Evolutionary conservation across 2,329 filamentous ascomycete genomes (phyloP).

Genomic region (Anthostomella pinea): DNA sequence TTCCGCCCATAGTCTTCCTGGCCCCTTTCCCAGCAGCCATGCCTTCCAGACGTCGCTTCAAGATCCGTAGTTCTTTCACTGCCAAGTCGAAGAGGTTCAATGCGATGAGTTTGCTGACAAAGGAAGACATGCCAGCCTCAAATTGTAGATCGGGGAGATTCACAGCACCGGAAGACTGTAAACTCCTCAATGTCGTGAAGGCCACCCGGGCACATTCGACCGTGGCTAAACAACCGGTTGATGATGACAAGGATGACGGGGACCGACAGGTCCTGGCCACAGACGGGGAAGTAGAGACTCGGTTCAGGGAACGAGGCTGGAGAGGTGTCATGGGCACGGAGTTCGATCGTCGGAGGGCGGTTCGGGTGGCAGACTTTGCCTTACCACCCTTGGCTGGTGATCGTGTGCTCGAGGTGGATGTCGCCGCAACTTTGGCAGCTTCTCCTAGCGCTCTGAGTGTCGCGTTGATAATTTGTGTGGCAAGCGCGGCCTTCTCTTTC

Average conservation of each 20-base stretch:
- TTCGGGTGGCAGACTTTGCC: constrained; percentile 37
- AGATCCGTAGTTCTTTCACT: constrained; percentile 61
- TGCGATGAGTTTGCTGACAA: constrained; percentile 63
- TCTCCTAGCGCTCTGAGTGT: constrained; percentile 68
- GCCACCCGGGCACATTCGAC: constrained; percentile 69
- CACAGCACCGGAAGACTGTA: constrained; percentile 53
- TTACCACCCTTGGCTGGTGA: constrained; percentile 36
- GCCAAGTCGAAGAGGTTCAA: constrained; percentile 67
- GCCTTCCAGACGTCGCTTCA: constrained; percentile 63
- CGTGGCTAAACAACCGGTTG: constrained; percentile 50
- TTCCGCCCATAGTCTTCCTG: constrained; percentile 33
- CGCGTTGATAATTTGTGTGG: constrained; percentile 70
- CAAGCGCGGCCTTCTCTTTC: constrained; percentile 64
- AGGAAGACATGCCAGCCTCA: constrained; percentile 69
- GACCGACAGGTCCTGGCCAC: constrained; percentile 32
- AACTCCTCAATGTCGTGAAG: constrained; percentile 60
- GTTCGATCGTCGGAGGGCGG: constrained; percentile 50
- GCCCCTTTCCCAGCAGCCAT: constrained; percentile 21
- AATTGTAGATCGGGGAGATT: constrained; percentile 63
- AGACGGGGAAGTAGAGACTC: constrained; percentile 54
- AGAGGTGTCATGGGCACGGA: constrained; percentile 60
- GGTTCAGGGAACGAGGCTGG: constrained; percentile 59
- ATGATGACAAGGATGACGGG: constrained; percentile 25
- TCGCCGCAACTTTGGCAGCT: constrained; percentile 51
- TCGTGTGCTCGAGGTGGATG: constrained; percentile 28